Percentiles rank a stretch among this genome's conserved stretches.
phyloP scores from a whole-genome alignment of 306 rosid species.

The Macrotyloma uniflorum region DNA sequence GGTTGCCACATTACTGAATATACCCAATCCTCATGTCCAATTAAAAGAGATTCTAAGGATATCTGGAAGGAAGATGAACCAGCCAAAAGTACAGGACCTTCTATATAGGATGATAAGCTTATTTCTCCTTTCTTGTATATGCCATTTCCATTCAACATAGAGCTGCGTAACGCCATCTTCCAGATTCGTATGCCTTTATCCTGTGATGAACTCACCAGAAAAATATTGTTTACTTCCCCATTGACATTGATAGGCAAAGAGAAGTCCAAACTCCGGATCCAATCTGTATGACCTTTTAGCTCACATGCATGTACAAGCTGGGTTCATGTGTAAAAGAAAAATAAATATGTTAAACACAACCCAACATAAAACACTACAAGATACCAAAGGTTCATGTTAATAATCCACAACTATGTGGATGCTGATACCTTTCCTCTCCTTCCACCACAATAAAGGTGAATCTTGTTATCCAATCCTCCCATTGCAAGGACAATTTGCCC shows the following conservation, averaged over 20 bases:
- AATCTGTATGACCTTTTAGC: constrained; percentile 92
- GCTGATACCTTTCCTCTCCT: constrained; percentile 73
- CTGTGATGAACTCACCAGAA: constrained; percentile 92
- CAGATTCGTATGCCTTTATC: constrained; percentile 92
- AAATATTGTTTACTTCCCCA: constrained; percentile 62
- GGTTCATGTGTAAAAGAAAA: constrained; percentile 34
- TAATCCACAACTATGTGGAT: constrained; percentile 10
- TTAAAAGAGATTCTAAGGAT: constrained; percentile 89
- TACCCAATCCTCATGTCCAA: constrained; percentile 99
- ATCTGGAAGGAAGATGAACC: constrained; percentile 77
- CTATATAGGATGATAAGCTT: constrained; percentile 82
- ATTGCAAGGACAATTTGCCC: constrained; percentile 77
- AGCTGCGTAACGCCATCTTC: constrained; percentile 61
- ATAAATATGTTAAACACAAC: not conserved
- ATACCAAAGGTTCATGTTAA: constrained; percentile 19
- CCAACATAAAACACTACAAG: not conserved
- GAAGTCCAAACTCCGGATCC: constrained; percentile 98
- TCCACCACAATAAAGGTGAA: constrained; percentile 86
- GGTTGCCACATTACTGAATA: constrained; percentile 95
- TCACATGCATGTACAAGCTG: constrained; percentile 87
- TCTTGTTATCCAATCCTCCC: constrained; percentile 98
- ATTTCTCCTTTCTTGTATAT: constrained; percentile 53
- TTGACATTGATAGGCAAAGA: constrained; percentile 63
- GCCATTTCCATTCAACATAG: constrained; percentile 48
- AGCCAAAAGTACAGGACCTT: constrained; percentile 84